Conservation (phyloP, 2,329 filamentous ascomycete genomes). For the Colletotrichum lupini region DNA sequence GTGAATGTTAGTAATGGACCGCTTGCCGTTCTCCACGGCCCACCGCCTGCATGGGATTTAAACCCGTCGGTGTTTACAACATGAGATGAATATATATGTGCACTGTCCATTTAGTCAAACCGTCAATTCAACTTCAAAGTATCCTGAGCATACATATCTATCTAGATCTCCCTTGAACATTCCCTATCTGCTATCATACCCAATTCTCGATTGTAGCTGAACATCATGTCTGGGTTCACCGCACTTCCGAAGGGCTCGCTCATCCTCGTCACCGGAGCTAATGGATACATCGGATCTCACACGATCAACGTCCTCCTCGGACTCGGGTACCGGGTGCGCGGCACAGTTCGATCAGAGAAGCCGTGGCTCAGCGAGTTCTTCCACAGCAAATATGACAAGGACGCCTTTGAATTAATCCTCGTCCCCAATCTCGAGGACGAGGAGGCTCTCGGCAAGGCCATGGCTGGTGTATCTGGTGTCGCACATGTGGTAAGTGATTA, state of each 20-base stretch:
- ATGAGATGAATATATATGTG: neutral
- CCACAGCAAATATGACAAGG: conserved; percentile 45
- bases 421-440: conserved; percentile 46
- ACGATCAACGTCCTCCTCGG: conserved; percentile 50
- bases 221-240: conserved; percentile 20
- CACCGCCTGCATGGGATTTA: too few species aligned
- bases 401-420: conserved; percentile 46
- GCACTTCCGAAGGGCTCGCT: conserved; percentile 44
- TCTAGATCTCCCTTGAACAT: neutral
- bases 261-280: conserved; percentile 55
- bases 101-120: neutral
- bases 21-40: neutral
- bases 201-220: neutral
- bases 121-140: neutral
- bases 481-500: conserved; percentile 7
- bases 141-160: neutral
- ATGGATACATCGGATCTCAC: conserved; percentile 54
- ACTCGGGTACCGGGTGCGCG: conserved; percentile 56
- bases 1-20: neutral
- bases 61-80: neutral
- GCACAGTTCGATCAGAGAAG: conserved; percentile 52
- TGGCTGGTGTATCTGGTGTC: conserved; percentile 39
- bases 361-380: conserved; percentile 45
- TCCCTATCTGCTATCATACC: neutral
- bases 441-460: conserved; percentile 40